Evolutionary conservation across 805 yeast genomes (phyloP), one percentile per base, ranked within the genome.

Genomic region (Kodamaea leandrae): DNA sequence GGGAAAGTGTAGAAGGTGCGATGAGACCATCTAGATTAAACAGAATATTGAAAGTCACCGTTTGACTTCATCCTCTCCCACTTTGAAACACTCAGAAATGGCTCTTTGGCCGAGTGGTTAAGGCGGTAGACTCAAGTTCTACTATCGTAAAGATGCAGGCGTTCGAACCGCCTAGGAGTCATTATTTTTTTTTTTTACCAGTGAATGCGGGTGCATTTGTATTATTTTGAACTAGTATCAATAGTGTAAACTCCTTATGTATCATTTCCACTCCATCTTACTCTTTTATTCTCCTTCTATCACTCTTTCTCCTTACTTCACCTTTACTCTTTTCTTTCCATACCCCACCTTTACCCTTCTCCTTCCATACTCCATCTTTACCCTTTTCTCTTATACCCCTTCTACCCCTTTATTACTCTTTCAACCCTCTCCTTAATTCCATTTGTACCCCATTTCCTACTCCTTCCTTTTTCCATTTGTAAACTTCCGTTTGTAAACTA

Each of bases 141-240:
- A 34, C 37, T 34, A 34, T 34, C 37, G 37, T 34, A 34, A 34
- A 34, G 37, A 34, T 34, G 37, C 37, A 41, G 43, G 47, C 47
- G 47, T 44, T 44, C 47, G 47, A 44, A 44, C 41, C 47, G 47
- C 47, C 45, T 41, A 36, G 45, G 47, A 44, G 47, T 44, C 47
- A 44, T n/a, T 34, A 44, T 44, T 20, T 42, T 42, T 19, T n/a
- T 9, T 30, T 18, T 30, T 30, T 25, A 10, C 28, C n/a, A 25
- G n/a, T 10, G 9, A 6, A n/a, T 25, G 14, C 4, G 6, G 28
- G 28, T 10, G n/a, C 14, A 25, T 14, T 25, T 14, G n/a, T 14
- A n/a, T 25, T 10, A 10, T 4, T 25, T 25, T 10, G n/a, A n/a
- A 25, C 28, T 25, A n/a, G 28, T 25, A 25, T 6, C n/a, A 25